Conservation (phyloP, 2,329 filamentous ascomycete species). For the Cercospora sojina region DNA sequence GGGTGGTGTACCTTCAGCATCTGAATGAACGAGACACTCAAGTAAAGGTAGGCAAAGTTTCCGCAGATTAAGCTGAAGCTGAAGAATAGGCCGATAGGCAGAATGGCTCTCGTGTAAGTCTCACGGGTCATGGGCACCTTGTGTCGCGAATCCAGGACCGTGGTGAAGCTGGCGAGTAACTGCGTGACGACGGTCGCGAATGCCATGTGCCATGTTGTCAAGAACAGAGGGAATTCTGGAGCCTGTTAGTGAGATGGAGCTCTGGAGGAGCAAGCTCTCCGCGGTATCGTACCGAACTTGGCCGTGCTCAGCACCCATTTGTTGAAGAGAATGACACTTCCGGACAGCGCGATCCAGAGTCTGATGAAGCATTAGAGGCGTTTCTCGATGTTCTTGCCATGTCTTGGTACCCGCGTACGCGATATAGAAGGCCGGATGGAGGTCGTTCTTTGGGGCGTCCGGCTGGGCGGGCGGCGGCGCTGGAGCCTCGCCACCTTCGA, state of each 20-base stretch:
- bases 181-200: slow-evolving; percentile 96
- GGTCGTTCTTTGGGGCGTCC: slow-evolving; percentile 59
- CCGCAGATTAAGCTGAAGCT: slow-evolving; percentile 94
- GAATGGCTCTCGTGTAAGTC: slow-evolving; percentile 87
- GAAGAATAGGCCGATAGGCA: slow-evolving; percentile 95
- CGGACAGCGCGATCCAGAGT: slow-evolving; percentile 84
- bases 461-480: slow-evolving; percentile 56
- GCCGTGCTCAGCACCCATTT: slow-evolving; percentile 92
- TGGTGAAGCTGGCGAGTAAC: slow-evolving; percentile 84
- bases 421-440: slow-evolving; percentile 85
- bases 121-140: slow-evolving; percentile 95
- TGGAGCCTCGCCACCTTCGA: slow-evolving; percentile 64
- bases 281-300: slow-evolving; percentile 56
- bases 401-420: slow-evolving; percentile 46
- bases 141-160: slow-evolving; percentile 87
- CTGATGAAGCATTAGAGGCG: slow-evolving; percentile 17
- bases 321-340: slow-evolving; percentile 97
- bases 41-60: slow-evolving; percentile 91
- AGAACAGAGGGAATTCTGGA: slow-evolving; percentile 63
- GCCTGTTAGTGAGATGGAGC: background rate
- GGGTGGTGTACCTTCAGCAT: slow-evolving; percentile 72
- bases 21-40: slow-evolving; percentile 96
- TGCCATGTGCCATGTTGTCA: slow-evolving; percentile 93
- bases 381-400: slow-evolving; percentile 38
- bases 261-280: background rate